Percentiles rank a stretch among this genome's conserved stretches.
phyloP scores from a whole-genome alignment of 805 yeast species.

The Nakazawaea ernobii region DNA sequence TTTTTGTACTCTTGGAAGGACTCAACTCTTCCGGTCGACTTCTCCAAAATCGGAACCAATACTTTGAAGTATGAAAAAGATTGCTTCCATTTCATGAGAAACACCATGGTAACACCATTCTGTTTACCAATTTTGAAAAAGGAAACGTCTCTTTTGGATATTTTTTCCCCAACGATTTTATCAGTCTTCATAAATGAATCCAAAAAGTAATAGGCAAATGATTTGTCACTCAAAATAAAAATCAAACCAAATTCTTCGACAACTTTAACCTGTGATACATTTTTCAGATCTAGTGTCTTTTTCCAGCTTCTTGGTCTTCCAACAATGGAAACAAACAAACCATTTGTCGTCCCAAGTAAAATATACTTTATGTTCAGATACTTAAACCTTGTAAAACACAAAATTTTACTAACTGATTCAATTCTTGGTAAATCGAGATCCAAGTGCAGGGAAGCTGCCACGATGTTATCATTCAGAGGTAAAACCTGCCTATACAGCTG shows the following conservation, averaged over 20 bases:
- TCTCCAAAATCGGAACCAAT: conserved; percentile 34
- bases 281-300: conserved; percentile 44
- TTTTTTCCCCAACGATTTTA: conserved; percentile 39
- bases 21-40: conserved; percentile 30
- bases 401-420: conserved; percentile 29
- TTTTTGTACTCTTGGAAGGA: conserved; percentile 38
- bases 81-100: conserved; percentile 49
- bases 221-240: conserved; percentile 52
- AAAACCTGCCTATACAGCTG: conserved; percentile 37
- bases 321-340: conserved; percentile 50
- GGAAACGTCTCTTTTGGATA: conserved; percentile 48
- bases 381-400: conserved; percentile 40
- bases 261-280: conserved; percentile 57
- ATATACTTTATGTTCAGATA: conserved; percentile 39
- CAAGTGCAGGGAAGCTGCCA: background rate
- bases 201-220: conserved; percentile 56
- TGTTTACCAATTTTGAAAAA: conserved; percentile 70
- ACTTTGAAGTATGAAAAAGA: conserved; percentile 49
- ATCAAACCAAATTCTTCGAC: conserved; percentile 50
- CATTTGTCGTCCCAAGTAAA: conserved; percentile 57
- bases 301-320: conserved; percentile 47
- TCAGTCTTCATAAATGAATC: conserved; percentile 57
- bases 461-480: conserved; percentile 1
- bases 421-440: conserved; percentile 3
- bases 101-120: conserved; percentile 51